Conservation (phyloP, 345 rosid genomes). For the Heritiera littoralis region DNA sequence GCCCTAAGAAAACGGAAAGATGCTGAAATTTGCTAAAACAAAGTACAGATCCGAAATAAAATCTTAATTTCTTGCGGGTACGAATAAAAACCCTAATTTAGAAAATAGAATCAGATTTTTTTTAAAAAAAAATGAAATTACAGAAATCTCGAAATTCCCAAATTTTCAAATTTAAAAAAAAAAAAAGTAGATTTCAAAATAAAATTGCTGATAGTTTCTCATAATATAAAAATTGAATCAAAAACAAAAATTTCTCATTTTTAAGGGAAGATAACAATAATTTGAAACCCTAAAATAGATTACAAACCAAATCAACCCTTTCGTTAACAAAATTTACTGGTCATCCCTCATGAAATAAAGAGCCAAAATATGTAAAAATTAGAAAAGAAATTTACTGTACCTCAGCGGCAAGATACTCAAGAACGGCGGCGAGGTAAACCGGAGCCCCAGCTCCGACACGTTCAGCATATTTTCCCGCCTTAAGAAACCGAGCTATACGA, state of each 20-base stretch:
- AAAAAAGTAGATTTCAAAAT: background rate
- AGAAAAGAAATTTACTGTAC: slow-evolving; percentile 27
- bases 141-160: background rate
- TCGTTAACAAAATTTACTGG: background rate
- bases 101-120: background rate
- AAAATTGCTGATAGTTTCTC: background rate
- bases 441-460: slow-evolving; percentile 98
- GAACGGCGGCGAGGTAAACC: slow-evolving; percentile 93
- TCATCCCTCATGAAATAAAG: background rate
- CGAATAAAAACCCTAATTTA: slow-evolving; percentile 1
- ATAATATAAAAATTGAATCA: background rate
- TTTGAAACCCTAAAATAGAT: slow-evolving; percentile 32
- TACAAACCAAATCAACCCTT: background rate
- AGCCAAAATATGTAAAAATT: background rate
- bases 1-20: background rate
- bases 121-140: background rate
- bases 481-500: slow-evolving; percentile 90
- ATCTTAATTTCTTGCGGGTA: background rate
- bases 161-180: background rate
- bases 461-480: slow-evolving; percentile 96
- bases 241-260: background rate
- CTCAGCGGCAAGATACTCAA: slow-evolving; percentile 95
- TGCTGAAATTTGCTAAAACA: background rate
- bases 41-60: background rate
- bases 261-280: background rate